Percentiles rank a stretch among this genome's conserved stretches.
Evolutionary conservation across 495 filamentous ascomycete species (phyloP).

Genomic region (Penicillium dipodomyicola): DNA sequence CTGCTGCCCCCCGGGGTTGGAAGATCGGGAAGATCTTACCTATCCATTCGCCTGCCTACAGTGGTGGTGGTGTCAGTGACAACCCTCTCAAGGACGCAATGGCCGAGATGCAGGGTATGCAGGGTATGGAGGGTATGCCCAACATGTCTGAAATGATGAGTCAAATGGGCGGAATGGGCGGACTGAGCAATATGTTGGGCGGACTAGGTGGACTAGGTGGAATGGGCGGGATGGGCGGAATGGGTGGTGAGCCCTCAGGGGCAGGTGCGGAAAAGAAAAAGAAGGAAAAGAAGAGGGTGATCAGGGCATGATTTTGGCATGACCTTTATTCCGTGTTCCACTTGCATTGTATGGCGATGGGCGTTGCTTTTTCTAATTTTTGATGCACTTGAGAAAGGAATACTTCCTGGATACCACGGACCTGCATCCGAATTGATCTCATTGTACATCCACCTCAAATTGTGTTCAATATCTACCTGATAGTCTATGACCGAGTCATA

Average conservation of each 20-base stretch:
- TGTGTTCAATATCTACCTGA: background rate
- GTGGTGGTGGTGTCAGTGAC: slow-evolving; percentile 90
- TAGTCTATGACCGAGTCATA: too few species aligned
- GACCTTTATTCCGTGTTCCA: slow-evolving; percentile 18
- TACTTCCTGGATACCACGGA: slow-evolving; percentile 12
- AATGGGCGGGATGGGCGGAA: slow-evolving; percentile 32
- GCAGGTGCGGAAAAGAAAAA: slow-evolving; percentile 46
- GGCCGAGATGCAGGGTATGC: slow-evolving; percentile 75
- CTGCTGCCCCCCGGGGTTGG: slow-evolving; percentile 84
- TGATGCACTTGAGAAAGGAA: slow-evolving; percentile 20
- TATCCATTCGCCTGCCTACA: slow-evolving; percentile 82
- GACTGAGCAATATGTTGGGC: slow-evolving; percentile 35
- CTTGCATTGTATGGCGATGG: slow-evolving; percentile 40
- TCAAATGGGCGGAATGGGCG: slow-evolving; percentile 33
- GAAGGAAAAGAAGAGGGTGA: slow-evolving; percentile 51
- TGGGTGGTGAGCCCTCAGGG: slow-evolving; percentile 32
- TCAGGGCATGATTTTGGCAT: slow-evolving; percentile 33
- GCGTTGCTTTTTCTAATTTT: slow-evolving; percentile 31
- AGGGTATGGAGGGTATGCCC: slow-evolving; percentile 39
- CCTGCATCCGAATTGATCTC: slow-evolving; percentile 4
- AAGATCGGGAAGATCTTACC: slow-evolving; percentile 83
- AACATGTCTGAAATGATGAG: slow-evolving; percentile 33
- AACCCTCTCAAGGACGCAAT: slow-evolving; percentile 98
- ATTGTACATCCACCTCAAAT: slow-evolving; percentile 8
- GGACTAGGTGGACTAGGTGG: slow-evolving; percentile 33